Conservation (phyloP, 495 filamentous ascomycete species). For the Glarea lozoyensis region DNA sequence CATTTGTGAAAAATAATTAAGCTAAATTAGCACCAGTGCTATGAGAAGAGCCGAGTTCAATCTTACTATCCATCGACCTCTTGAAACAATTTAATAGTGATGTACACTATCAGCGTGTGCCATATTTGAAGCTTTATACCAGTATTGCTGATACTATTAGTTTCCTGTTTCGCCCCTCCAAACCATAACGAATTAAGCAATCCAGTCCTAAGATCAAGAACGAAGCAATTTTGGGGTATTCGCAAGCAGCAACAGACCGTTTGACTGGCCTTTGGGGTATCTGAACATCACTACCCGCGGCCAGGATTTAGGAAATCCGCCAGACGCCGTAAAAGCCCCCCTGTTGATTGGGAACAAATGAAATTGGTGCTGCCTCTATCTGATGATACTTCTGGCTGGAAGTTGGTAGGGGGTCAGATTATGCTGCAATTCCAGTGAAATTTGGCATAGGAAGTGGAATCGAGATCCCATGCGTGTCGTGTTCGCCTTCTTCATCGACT, state of each 20-base stretch:
- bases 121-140: too few relatives aligned
- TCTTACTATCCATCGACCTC: too few relatives aligned
- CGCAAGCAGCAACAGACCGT: background rate
- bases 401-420: too few relatives aligned
- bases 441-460: slow-evolving; percentile 4
- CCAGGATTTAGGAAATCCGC: background rate
- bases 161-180: too few relatives aligned
- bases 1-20: too few relatives aligned
- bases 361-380: background rate
- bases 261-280: background rate
- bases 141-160: too few relatives aligned
- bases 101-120: too few relatives aligned
- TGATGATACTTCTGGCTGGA: background rate
- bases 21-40: too few relatives aligned
- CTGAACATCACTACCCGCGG: background rate
- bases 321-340: background rate
- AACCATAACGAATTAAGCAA: too few relatives aligned
- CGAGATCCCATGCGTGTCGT: slow-evolving; percentile 10
- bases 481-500: slow-evolving; percentile 11
- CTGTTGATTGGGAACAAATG: background rate
- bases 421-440: slow-evolving; percentile 11
- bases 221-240: background rate
- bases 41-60: too few relatives aligned
- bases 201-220: too few relatives aligned
- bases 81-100: too few relatives aligned